Percentiles rank a stretch among this genome's conserved stretches.
phyloP scores from a whole-genome alignment of 306 rosid species.

The Acacia melanoxylon region DNA sequence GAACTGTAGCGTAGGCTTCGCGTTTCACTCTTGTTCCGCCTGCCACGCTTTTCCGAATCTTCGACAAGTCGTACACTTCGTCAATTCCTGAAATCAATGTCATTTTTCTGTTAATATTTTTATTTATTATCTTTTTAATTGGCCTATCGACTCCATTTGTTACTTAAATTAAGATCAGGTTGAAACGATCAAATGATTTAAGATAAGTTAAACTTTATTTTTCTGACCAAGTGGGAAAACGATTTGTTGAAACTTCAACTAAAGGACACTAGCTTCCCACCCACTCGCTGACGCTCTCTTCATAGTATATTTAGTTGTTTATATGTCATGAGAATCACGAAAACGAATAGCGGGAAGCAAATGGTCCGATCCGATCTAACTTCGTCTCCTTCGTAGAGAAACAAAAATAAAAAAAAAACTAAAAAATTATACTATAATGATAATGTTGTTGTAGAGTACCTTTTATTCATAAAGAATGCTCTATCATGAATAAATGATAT shows the following conservation, averaged over 20 bases:
- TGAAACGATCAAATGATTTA: neutral
- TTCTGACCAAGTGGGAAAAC: neutral
- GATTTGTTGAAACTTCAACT: neutral
- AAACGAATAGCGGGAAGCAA: neutral
- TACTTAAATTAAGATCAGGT: neutral
- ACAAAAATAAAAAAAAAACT: neutral
- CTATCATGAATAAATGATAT: neutral
- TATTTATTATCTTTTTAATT: too few relatives aligned
- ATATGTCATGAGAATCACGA: neutral
- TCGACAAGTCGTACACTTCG: slow-evolving; percentile 64
- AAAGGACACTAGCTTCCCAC: neutral
- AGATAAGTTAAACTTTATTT: neutral
- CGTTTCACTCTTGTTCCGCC: slow-evolving; percentile 44
- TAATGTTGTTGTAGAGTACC: neutral
- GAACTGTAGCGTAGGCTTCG: slow-evolving; percentile 86
- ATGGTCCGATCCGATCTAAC: neutral
- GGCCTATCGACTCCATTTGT: neutral
- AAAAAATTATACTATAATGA: neutral
- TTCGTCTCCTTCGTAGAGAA: neutral
- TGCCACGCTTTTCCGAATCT: slow-evolving; percentile 41
- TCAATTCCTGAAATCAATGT: slow-evolving; percentile 53
- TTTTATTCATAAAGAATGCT: neutral
- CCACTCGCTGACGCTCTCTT: too few relatives aligned
- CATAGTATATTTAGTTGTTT: too few relatives aligned
- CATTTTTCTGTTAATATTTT: neutral